Evolutionary conservation across 306 rosid species (phyloP), one percentile per base, ranked within the genome.

Genomic region (Cajanus cajan): DNA sequence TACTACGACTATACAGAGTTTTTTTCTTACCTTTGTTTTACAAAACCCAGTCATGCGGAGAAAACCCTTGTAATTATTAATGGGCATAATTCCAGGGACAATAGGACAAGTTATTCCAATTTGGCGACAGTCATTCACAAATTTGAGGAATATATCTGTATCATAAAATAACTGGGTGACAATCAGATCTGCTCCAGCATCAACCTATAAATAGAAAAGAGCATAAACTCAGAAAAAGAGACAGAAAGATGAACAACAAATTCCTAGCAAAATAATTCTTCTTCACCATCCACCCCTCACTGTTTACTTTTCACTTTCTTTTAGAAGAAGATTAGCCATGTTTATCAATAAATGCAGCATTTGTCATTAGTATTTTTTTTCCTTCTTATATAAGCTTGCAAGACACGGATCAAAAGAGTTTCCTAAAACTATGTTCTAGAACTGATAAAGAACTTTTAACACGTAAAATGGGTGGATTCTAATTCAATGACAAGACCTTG

Each of bases 1-100:
- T 64, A 63, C 48, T 21, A 16, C 51, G 57, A 76, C 62, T 76
- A 55, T 21, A 34, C 5, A 67, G n/a, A n/a, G 31, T 28, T 28
- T 28, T 28, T 28, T 28, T 59, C 84, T 74, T 86, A 93, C 98
- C 98, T 84, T 96, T 19, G 99, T 93, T 90, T 93, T 96, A 88
- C 99, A 96, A 83, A 95, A 96, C 18, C 97, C 97, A 75, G 97
- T 93, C 99, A 96, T 96, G 74, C 99, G 97, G 39, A 91, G 1
- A 81, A 96, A 96, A 8, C 99, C 99, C 75, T 89, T 96, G 87
- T 96, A 96, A 84, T 96, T 96, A 83, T 96, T 93, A 45, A 96
- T 93, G 71, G 98, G 98, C 99, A 95, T 95, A 72, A 95, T 91
- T 77, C 99, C 99, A 34, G 99, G 99, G 71, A 95, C 96, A 86